Evolutionary conservation across 371 early-diverging fungal species (phyloP).

Genomic region (Apophysomyces elegans): DNA sequence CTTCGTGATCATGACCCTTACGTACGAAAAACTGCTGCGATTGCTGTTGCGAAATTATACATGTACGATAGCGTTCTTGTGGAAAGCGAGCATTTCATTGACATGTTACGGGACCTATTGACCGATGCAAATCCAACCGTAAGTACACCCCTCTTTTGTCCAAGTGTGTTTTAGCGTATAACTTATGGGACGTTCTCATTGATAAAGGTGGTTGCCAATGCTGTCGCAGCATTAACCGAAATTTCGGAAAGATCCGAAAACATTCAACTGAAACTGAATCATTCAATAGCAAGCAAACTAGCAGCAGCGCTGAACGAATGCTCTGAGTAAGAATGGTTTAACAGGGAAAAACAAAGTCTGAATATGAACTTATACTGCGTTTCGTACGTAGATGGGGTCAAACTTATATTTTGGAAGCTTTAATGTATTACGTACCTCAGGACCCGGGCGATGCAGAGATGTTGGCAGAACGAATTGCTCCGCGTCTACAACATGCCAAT

Average conservation of each 20-base stretch:
- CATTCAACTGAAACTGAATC: constrained; percentile 82
- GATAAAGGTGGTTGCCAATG: constrained; percentile 89
- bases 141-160: constrained; percentile 26
- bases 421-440: constrained; percentile 82
- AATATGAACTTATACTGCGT: not conserved
- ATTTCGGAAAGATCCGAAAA: constrained; percentile 84
- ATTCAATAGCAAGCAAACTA: constrained; percentile 83
- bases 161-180: not conserved
- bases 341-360: too few relatives aligned
- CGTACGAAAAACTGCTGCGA: constrained; percentile 70
- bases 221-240: constrained; percentile 93
- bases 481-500: constrained; percentile 96
- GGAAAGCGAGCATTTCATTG: constrained; percentile 68
- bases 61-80: constrained; percentile 35
- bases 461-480: constrained; percentile 86
- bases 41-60: constrained; percentile 90
- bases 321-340: constrained; percentile 71
- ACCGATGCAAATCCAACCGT: constrained; percentile 91
- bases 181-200: not conserved
- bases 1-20: constrained; percentile 79
- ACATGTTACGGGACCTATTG: constrained; percentile 85
- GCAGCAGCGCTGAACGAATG: constrained; percentile 96
- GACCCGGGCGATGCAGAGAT: constrained; percentile 86
- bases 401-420: constrained; percentile 88
- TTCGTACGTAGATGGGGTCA: constrained; percentile 86